Base-by-base conservation (phyloP, 129 eudicot genomes). In the Flaveria bidentis region DNA sequence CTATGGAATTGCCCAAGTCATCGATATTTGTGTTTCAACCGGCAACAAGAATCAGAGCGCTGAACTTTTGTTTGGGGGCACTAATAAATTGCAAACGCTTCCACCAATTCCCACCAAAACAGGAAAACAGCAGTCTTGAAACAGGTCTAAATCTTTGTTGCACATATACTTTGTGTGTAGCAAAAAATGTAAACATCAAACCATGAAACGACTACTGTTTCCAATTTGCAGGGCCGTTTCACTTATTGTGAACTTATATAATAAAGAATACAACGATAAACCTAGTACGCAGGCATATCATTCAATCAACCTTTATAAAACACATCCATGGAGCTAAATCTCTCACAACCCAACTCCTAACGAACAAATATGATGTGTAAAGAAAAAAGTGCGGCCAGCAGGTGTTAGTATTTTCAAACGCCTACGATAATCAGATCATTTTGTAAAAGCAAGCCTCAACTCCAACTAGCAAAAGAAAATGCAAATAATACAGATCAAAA, bases 401-500 rank as follows among this genome's bases (percentile, higher is more conserved):
- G n/a, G n/a, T n/a, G n/a, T n/a, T n/a, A n/a, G n/a, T n/a, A n/a
- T n/a, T n/a, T n/a, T n/a, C n/a, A n/a, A n/a, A n/a, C n/a, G n/a
- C n/a, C n/a, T n/a, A n/a, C n/a, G n/a, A n/a, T n/a, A n/a, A n/a
- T n/a, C n/a, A n/a, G n/a, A n/a, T n/a, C n/a, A n/a, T n/a, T n/a
- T n/a, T n/a, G n/a, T n/a, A n/a, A n/a, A n/a, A n/a, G n/a, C n/a
- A 68, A 69, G 41, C 57, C 74, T 14, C 22, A 14, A 22, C 74
- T 69, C 57, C 0, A 47, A 69, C 73, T 18, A 30, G 52, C 49
- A 2, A 42, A 67, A n/a, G n/a, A 20, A 18, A 42, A 42, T 67
- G 52, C 28, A 23, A 46, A 23, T 1, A 47, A 18, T 30, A 28
- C 33, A 28, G 39, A 33, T 33, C 7, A 33, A 33, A 33, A 33